A percentile compares a stretch with the other conserved stretches of the same genome.
These are phyloP conservation scores for Phytophthora aleatoria DNA, from an alignment of 352 stramenopile species.

Conservation along the genomic window DNA sequence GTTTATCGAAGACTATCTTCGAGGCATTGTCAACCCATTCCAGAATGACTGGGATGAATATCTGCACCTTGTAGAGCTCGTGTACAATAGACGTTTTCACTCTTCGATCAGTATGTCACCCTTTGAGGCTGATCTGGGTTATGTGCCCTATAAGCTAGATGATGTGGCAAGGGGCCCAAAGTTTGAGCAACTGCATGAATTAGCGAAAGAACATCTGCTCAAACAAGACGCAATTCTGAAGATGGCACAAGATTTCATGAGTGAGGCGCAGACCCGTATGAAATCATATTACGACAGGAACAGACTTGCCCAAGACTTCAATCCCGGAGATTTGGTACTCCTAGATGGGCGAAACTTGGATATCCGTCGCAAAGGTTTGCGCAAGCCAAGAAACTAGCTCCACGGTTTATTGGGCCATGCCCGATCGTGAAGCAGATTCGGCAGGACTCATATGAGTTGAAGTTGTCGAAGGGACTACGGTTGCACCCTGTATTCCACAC, in stretches of 20 bases:
- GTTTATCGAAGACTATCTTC: conserved; percentile 21
- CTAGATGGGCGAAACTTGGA: conserved; percentile 8
- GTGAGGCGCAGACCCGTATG: too few relatives aligned
- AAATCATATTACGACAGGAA: too few relatives aligned
- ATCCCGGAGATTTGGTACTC: conserved; percentile 7
- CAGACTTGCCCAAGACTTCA: not conserved
- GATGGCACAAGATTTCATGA: too few relatives aligned
- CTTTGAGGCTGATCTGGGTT: conserved; percentile 3
- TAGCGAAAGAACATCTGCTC: not conserved
- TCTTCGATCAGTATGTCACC: conserved; percentile 12
- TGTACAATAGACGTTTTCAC: conserved; percentile 20
- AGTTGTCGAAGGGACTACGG: too few relatives aligned
- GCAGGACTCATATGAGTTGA: too few relatives aligned
- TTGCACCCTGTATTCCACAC: too few relatives aligned
- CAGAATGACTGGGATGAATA: not conserved
- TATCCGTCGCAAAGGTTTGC: too few relatives aligned
- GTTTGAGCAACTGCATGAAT: not conserved
- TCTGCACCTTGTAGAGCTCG: conserved; percentile 20
- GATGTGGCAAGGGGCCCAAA: not conserved
- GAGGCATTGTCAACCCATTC: conserved; percentile 1
- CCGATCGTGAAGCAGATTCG: not conserved
- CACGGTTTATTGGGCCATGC: conserved; percentile 10
- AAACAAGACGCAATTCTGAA: not conserved
- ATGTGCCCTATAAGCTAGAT: conserved; percentile 5
- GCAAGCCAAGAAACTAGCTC: not conserved